phyloP scores from a whole-genome alignment of 73 alveolate genomes.

The Halteria grandinella region DNA sequence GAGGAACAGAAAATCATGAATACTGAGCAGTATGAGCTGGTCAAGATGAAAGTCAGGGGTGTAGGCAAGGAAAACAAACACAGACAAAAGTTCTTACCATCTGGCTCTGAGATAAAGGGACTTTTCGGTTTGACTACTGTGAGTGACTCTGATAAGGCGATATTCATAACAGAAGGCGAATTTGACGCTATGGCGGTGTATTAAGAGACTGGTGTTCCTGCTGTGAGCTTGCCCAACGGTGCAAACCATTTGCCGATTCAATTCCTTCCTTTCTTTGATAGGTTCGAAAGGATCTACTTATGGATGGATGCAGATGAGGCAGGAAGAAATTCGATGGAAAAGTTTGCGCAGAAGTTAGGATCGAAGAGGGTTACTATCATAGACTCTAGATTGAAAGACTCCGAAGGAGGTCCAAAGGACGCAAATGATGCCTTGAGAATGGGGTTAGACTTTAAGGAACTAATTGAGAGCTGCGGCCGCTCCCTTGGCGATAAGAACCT shows the following conservation, averaged over 20 bases:
- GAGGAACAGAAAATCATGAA: slow-evolving; percentile 43
- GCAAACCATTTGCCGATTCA: slow-evolving; percentile 81
- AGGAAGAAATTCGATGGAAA: slow-evolving; percentile 73
- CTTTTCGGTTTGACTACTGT: slow-evolving; percentile 86
- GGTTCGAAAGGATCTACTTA: slow-evolving; percentile 76
- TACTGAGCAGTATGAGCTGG: slow-evolving; percentile 52
- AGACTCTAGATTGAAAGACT: slow-evolving; percentile 36
- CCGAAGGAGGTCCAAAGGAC: slow-evolving; percentile 69
- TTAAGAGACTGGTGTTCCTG: slow-evolving; percentile 84
- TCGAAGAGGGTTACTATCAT: slow-evolving; percentile 69
- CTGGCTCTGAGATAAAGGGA: slow-evolving; percentile 69
- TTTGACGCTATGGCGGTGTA: slow-evolving; percentile 94
- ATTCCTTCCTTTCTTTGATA: slow-evolving; percentile 81
- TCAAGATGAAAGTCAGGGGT: slow-evolving; percentile 70
- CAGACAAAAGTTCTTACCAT: slow-evolving; percentile 56
- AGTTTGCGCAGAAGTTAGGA: slow-evolving; percentile 79
- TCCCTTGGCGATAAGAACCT: slow-evolving; percentile 71
- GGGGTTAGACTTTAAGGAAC: slow-evolving; percentile 34
- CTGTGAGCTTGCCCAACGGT: slow-evolving; percentile 91
- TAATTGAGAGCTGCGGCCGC: slow-evolving; percentile 45
- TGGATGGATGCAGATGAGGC: slow-evolving; percentile 86
- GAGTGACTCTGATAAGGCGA: slow-evolving; percentile 55
- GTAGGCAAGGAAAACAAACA: slow-evolving; percentile 64
- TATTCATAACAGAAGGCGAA: slow-evolving; percentile 94
- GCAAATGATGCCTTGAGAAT: slow-evolving; percentile 82